Percentiles rank a stretch among this genome's conserved stretches.
Evolutionary conservation across 208 protist species (phyloP).

Genomic region (Leishmania amazonensis): DNA sequence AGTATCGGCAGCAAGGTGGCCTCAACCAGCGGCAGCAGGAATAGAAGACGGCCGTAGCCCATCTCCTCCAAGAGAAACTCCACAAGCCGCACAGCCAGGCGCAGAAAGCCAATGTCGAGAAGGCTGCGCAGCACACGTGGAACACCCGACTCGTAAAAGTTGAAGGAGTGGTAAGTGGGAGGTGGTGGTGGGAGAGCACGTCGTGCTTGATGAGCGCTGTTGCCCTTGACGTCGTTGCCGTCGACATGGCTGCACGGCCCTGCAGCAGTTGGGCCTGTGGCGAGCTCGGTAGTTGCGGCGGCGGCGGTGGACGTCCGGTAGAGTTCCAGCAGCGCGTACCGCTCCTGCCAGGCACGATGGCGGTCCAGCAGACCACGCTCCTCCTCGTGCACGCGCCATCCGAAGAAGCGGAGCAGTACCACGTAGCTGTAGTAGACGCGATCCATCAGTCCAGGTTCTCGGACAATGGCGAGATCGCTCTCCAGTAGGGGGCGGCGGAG

Average conservation of each 20-base stretch:
- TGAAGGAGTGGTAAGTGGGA: slow-evolving; percentile 30
- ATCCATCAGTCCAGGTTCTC: slow-evolving; percentile 70
- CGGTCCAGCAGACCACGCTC: slow-evolving; percentile 83
- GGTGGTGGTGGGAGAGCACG: not conserved
- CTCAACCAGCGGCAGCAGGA: slow-evolving; percentile 51
- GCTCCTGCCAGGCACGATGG: slow-evolving; percentile 59
- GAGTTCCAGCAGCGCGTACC: slow-evolving; percentile 50
- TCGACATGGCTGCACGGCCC: not conserved
- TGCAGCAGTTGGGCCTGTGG: not conserved
- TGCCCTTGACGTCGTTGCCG: not conserved
- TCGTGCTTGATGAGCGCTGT: not conserved
- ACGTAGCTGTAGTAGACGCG: slow-evolving; percentile 88
- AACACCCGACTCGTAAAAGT: slow-evolving; percentile 62
- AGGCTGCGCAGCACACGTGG: slow-evolving; percentile 71
- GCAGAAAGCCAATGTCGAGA: slow-evolving; percentile 62
- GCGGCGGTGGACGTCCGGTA: not conserved
- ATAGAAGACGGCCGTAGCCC: slow-evolving; percentile 44
- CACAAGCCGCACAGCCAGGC: slow-evolving; percentile 70
- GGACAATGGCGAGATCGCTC: slow-evolving; percentile 43
- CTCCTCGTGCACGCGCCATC: slow-evolving; percentile 86
- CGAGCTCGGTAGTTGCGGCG: not conserved
- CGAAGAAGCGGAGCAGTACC: slow-evolving; percentile 86
- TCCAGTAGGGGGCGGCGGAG: slow-evolving; percentile 16
- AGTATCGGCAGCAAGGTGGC: slow-evolving; percentile 52
- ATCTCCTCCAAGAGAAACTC: slow-evolving; percentile 88